Percentiles rank a stretch among this genome's conserved stretches.
These are phyloP conservation scores for Gynostemma pentaphyllum DNA, from an alignment of 306 rosid species.

Conservation along the genomic window DNA sequence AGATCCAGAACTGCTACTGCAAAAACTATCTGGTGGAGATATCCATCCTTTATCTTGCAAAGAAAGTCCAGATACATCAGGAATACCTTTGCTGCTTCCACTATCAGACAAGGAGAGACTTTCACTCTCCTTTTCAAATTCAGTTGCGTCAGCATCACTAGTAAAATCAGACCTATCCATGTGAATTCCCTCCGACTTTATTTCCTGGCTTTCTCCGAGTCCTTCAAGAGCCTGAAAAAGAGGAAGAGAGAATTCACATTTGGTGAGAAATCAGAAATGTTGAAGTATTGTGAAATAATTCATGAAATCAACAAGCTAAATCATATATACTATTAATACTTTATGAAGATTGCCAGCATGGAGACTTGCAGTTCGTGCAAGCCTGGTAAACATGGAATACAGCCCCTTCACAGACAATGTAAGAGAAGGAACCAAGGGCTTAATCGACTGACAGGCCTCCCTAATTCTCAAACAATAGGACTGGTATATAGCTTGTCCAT, in stretches of 20 bases:
- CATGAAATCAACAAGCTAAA: constrained; percentile 10
- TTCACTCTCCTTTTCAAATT: constrained; percentile 51
- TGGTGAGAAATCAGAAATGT: constrained; percentile 4
- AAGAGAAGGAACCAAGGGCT: constrained; percentile 70
- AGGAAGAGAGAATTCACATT: constrained; percentile 17
- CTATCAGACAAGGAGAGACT: constrained; percentile 36
- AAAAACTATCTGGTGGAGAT: constrained; percentile 87
- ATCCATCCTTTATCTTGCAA: constrained; percentile 78
- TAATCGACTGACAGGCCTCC: constrained; percentile 63
- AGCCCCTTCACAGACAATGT: constrained; percentile 75
- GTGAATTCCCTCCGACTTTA: constrained; percentile 55
- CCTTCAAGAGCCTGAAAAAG: constrained; percentile 88
- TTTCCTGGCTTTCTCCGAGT: constrained; percentile 86
- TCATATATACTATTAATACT: constrained; percentile 34
- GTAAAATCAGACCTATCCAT: constrained; percentile 48
- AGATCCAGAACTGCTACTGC: constrained; percentile 59
- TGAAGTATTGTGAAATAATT: background rate
- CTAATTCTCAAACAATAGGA: constrained; percentile 66
- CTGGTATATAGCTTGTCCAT: constrained; percentile 96
- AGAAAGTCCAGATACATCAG: constrained; percentile 36
- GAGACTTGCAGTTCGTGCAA: constrained; percentile 82
- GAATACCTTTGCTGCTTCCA: constrained; percentile 40
- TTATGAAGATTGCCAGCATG: constrained; percentile 97
- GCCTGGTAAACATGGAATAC: constrained; percentile 69
- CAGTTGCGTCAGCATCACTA: constrained; percentile 46